Evolutionary conservation across 768 basidiomycete genomes (phyloP).

Genomic region (Mycena polygramma): DNA sequence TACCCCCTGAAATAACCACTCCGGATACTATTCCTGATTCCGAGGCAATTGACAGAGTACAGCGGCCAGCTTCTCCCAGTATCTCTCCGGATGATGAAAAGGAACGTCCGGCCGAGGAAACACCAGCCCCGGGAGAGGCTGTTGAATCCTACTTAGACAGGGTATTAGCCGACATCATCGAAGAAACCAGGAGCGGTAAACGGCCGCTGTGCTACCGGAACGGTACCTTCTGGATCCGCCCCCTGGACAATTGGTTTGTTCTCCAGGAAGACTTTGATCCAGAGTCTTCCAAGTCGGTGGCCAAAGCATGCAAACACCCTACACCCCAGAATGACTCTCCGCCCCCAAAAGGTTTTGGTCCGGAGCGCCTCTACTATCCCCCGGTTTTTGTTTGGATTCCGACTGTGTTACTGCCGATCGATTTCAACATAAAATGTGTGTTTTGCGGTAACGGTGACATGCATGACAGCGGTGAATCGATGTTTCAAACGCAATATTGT

Average conservation of each 20-base stretch:
- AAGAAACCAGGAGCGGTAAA: too few species aligned
- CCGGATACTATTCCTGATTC: too few species aligned
- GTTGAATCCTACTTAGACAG: slow-evolving; percentile 1
- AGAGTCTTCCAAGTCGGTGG: neutral
- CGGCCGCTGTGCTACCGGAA: neutral
- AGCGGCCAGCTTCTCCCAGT: too few species aligned
- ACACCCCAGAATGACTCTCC: too few species aligned
- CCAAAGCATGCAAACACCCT: too few species aligned
- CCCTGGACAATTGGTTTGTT: too few species aligned
- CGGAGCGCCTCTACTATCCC: neutral
- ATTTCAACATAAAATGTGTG: neutral
- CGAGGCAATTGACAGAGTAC: too few species aligned
- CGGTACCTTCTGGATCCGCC: slow-evolving; percentile 13
- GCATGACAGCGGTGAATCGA: neutral
- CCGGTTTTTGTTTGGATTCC: slow-evolving; percentile 16
- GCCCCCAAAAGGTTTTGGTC: neutral
- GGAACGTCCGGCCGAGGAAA: neutral
- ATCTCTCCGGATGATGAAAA: neutral
- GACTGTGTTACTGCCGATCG: neutral
- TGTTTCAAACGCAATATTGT: too few species aligned
- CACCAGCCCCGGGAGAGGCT: neutral
- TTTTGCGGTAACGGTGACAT: neutral
- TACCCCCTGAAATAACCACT: too few species aligned
- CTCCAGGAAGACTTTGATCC: neutral
- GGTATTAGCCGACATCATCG: neutral